Percentiles rank a stretch among this genome's conserved stretches.
Conservation (phyloP, 164 flowering plant genomes). For the Nymphaea thermarum region DNA sequence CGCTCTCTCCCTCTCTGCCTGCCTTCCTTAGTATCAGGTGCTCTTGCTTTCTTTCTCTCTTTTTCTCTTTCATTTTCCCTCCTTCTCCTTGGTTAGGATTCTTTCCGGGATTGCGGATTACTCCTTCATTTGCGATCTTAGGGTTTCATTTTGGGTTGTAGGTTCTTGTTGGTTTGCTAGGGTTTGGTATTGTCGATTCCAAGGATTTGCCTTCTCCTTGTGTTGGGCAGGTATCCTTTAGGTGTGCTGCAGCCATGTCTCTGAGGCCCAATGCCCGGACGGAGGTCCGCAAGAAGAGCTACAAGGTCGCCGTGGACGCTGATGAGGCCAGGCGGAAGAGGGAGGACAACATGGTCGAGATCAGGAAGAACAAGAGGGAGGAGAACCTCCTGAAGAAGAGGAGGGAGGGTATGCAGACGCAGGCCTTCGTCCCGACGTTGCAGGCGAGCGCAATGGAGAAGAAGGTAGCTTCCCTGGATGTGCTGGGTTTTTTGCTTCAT, state of each 20-base stretch:
- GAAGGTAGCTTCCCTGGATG: slow-evolving; percentile 20
- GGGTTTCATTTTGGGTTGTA: neutral
- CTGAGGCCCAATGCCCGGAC: slow-evolving; percentile 57
- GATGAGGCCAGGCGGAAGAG: slow-evolving; percentile 72
- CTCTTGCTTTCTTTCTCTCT: too few relatives aligned
- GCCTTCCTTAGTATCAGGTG: too few relatives aligned
- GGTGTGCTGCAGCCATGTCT: slow-evolving; percentile 26
- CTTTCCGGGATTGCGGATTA: neutral
- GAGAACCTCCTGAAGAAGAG: slow-evolving; percentile 71
- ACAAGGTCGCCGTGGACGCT: slow-evolving; percentile 85
- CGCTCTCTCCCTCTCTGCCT: too few relatives aligned
- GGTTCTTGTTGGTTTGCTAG: neutral
- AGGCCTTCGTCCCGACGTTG: slow-evolving; percentile 20
- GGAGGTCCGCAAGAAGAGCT: slow-evolving; percentile 65
- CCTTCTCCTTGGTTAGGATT: too few relatives aligned
- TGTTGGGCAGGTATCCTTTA: neutral
- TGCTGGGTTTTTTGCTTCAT: too few relatives aligned
- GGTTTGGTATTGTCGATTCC: neutral
- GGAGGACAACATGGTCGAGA: slow-evolving; percentile 77
- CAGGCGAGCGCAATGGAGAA: slow-evolving; percentile 33
- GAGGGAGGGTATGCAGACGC: slow-evolving; percentile 51
- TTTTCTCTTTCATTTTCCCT: too few relatives aligned
- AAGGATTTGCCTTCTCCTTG: neutral
- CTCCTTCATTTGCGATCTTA: neutral
- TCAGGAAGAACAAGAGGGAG: slow-evolving; percentile 63